Percentiles rank a stretch among this genome's conserved stretches.
These are phyloP conservation scores for Coemansia sp. DNA, from an alignment of 192 early-diverging fungal genomes.

Conservation along the genomic window DNA sequence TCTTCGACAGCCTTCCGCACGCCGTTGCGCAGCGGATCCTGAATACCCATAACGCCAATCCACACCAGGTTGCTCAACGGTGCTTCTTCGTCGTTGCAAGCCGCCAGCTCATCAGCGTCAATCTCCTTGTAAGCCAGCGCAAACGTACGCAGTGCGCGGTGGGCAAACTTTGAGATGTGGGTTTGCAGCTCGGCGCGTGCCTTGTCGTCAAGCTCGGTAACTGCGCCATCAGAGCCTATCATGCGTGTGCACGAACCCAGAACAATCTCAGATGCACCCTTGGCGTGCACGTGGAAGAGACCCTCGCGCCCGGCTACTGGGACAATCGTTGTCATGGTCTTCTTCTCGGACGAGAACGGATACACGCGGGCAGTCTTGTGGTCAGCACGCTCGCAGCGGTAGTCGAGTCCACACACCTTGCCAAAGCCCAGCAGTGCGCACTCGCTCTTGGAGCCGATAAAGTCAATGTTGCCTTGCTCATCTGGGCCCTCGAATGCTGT, in stretches of 20 bases:
- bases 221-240: conserved; percentile 56
- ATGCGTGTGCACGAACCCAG: conserved; percentile 62
- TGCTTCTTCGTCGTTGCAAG: conserved; percentile 58
- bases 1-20: conserved; percentile 73
- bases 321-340: conserved; percentile 82
- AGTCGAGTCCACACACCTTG: conserved; percentile 63
- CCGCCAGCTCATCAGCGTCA: conserved; percentile 32
- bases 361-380: conserved; percentile 64
- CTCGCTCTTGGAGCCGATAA: conserved; percentile 82
- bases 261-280: conserved; percentile 84
- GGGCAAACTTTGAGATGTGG: conserved; percentile 62
- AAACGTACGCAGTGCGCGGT: conserved; percentile 74
- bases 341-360: conserved; percentile 87
- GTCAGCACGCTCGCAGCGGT: conserved; percentile 57
- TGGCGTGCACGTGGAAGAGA: conserved; percentile 61
- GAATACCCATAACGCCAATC: conserved; percentile 80
- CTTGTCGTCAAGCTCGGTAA: conserved; percentile 50
- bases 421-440: conserved; percentile 71
- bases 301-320: conserved; percentile 28
- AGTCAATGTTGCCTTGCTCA: conserved; percentile 59
- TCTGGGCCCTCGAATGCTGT: conserved; percentile 73
- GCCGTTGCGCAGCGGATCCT: conserved; percentile 82
- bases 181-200: conserved; percentile 48
- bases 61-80: conserved; percentile 59
- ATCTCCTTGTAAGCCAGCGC: conserved; percentile 67